Evolutionary conservation across 768 basidiomycete species (phyloP), one percentile per base, ranked within the genome.

Genomic region (Termitomyces sp.): DNA sequence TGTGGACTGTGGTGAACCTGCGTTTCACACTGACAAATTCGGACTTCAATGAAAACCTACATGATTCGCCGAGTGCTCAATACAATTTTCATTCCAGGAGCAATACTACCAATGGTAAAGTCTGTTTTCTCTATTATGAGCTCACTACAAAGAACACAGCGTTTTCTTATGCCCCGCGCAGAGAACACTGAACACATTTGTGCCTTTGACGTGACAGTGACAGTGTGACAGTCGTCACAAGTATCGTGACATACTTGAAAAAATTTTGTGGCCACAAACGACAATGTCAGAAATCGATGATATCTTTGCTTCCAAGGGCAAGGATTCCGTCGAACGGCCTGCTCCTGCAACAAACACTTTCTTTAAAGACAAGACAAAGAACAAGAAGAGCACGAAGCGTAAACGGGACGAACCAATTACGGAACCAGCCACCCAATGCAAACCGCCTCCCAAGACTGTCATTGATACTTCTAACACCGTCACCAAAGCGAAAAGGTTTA

Each of bases 211-310:
- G 10, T 51, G 37, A 54, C 37, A 3, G 59, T 54, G 42, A 3
- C 29, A 58, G n/a, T n/a, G n/a, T n/a, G n/a, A n/a, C 44, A 52
- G 5, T 3, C 45, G 60, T 64, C 57, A 65, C 63, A 52, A 45
- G 45, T 39, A 50, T 22, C 1, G 26, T 41, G 37, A 52, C 51
- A 39, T 12, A 20, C 10, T n/a, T 33, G 54, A 33, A 45, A 59
- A 57, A 13, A 45, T 37, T 57, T 51, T 31, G 22, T 18, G 39
- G 9, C 4, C 36, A 48, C 66, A 76, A 2, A 78, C 75, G 62
- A 74, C 62, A 52, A 78, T 81, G 77, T 87, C 87, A 52, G 91
- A 92, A 80, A 93, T 93, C 69, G 91, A 93, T 78, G 83, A 82
- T 65, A 93, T 93, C 66, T 93, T 93, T 70, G 79, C 89, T 41